Evolutionary conservation across 768 basidiomycete species (phyloP).

Genomic region (Lyophyllum semitale): DNA sequence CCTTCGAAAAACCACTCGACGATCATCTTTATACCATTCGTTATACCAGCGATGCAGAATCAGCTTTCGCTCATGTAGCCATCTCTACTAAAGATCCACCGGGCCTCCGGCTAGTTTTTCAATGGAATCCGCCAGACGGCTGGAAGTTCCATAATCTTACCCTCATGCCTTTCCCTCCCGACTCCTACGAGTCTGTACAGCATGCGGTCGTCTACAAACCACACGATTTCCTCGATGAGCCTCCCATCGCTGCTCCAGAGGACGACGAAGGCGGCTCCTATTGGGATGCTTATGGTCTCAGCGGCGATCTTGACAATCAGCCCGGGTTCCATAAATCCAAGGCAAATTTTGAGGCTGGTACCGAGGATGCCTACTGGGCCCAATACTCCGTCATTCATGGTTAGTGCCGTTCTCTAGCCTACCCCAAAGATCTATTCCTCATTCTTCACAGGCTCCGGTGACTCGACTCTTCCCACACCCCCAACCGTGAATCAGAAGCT

Average conservation of each 20-base stretch:
- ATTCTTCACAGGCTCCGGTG: slow-evolving; percentile 57
- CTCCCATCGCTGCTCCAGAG: slow-evolving; percentile 21
- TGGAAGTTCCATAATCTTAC: slow-evolving; percentile 77
- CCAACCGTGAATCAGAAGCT: slow-evolving; percentile 31
- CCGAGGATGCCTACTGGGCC: slow-evolving; percentile 77
- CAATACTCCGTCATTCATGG: slow-evolving; percentile 73
- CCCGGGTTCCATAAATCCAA: slow-evolving; percentile 17
- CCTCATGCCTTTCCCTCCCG: slow-evolving; percentile 70
- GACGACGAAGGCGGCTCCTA: slow-evolving; percentile 59
- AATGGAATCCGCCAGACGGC: slow-evolving; percentile 51
- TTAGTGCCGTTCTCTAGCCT: slow-evolving; percentile 27
- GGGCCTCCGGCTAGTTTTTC: slow-evolving; percentile 64
- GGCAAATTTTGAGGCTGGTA: slow-evolving; percentile 21
- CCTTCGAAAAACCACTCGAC: slow-evolving; percentile 32
- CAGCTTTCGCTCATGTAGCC: slow-evolving; percentile 57
- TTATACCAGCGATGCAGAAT: slow-evolving; percentile 50
- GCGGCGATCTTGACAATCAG: slow-evolving; percentile 29
- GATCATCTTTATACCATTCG: slow-evolving; percentile 38
- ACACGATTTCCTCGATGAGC: slow-evolving; percentile 35
- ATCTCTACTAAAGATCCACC: slow-evolving; percentile 35
- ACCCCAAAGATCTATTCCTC: background rate
- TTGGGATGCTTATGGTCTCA: slow-evolving; percentile 65
- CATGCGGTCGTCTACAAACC: slow-evolving; percentile 26
- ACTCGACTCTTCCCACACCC: slow-evolving; percentile 67
- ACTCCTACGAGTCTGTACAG: slow-evolving; percentile 31